Percentiles rank a stretch among this genome's conserved stretches.
Conservation (phyloP, 495 filamentous ascomycete genomes). For the Aspergillus sparsus region DNA sequence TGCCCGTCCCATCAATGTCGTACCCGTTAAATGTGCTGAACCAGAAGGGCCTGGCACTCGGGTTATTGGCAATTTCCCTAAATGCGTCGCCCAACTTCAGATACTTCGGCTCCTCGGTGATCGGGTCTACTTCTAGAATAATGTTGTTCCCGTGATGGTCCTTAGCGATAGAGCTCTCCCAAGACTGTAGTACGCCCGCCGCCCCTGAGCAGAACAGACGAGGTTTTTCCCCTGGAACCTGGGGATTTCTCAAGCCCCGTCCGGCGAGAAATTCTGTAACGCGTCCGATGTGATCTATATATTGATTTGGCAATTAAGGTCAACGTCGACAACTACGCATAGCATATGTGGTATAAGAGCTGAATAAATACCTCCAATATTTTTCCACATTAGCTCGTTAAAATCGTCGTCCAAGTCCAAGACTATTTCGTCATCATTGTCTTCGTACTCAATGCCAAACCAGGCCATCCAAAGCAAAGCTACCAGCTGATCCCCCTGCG, state of each 20-base stretch:
- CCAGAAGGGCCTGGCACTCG: not conserved
- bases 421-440: not conserved
- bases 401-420: conserved; percentile 2
- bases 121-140: not conserved
- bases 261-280: not conserved
- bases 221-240: not conserved
- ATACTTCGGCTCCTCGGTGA: not conserved
- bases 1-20: not conserved
- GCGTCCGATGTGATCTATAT: not conserved
- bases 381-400: not conserved
- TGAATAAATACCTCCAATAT: not conserved
- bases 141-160: not conserved
- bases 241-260: not conserved
- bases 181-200: not conserved
- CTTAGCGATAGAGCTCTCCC: not conserved
- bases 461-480: not conserved
- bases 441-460: not conserved
- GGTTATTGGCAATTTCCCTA: not conserved
- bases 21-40: not conserved
- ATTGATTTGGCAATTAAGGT: not conserved
- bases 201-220: not conserved
- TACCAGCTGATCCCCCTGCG: not conserved
- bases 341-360: not conserved
- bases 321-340: not conserved
- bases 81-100: not conserved